Conservation (phyloP, 306 rosid species). For the Cyclanthera cordifolia region DNA sequence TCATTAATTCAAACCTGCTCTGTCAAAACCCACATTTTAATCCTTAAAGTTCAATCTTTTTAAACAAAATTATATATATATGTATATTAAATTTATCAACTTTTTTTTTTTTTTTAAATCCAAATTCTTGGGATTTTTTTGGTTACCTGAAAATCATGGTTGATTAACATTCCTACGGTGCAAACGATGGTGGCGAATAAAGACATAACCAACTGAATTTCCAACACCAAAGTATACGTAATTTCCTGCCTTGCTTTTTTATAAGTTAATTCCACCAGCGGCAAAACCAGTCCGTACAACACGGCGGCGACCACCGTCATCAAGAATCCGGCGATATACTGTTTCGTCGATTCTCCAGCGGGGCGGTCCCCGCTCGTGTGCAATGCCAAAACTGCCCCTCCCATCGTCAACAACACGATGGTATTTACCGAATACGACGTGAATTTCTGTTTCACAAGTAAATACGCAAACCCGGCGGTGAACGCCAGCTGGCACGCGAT, state of each 20-base stretch:
- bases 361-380: slow-evolving; percentile 56
- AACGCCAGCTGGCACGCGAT: slow-evolving; percentile 55
- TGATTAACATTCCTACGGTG: slow-evolving; percentile 54
- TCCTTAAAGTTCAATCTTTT: no score
- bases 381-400: slow-evolving; percentile 53
- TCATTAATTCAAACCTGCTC: no score
- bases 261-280: slow-evolving; percentile 57
- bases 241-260: slow-evolving; percentile 37
- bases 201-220: slow-evolving; percentile 60
- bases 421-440: slow-evolving; percentile 49
- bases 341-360: slow-evolving; percentile 34
- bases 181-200: slow-evolving; percentile 59
- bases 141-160: slow-evolving; percentile 66
- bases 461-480: slow-evolving; percentile 46
- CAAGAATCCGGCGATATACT: slow-evolving; percentile 46
- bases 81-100: no score
- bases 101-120: no score
- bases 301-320: slow-evolving; percentile 60
- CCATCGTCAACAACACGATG: slow-evolving; percentile 45
- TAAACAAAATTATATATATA: no score
- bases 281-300: slow-evolving; percentile 65
- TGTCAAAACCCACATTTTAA: no score
- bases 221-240: slow-evolving; percentile 57
- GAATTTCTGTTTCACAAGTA: slow-evolving; percentile 50
- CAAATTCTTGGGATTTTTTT: no score